Evolutionary conservation across 805 yeast species (phyloP), one percentile per base, ranked within the genome.

Genomic region (Suhomyces emberorum): DNA sequence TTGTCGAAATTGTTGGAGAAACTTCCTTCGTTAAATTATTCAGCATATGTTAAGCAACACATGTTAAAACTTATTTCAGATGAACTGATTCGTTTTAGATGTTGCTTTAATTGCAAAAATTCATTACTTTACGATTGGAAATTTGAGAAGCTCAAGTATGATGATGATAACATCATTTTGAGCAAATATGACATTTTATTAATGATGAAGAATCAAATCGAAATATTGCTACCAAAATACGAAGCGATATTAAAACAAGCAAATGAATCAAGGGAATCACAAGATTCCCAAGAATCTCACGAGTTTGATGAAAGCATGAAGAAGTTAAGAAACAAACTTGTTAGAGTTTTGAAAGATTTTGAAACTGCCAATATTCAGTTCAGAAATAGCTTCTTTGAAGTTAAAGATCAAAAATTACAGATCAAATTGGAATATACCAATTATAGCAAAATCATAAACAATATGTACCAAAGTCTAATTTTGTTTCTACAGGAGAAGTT

Each of bases 81-180:
- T 14, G 48, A 37, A 2, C 35, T 48, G 4, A 48, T 62, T 3
- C 43, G 59, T 3, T 53, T 85, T 7, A 56, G 96, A 26, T 59
- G 88, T 22, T 91, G 98, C 60, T 60, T 71, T 3, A 62, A 68
- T 20, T 91, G 98, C 62, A 81, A 83, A 35, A 65, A 77, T 42
- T 60, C 64, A 3, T 59, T 89, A 18, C 78, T 85, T 40, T 67
- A 72, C 25, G 77, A 73, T 32, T 70, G 77, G 47, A 75, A 54
- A 30, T 30, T 41, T 5, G 30, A 25, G n/a, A 33, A 37, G 8
- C 29, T 43, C 14, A 37, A 38, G 17, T n/a, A 17, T 23, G 33
- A 21, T 19, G 30, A 25, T 3, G 35, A 38, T 3, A 29, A 30
- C 10, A 43, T 27, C 17, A 42, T 59, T n/a, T 51, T 59, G 22